Percentiles rank a stretch among this genome's conserved stretches.
Evolutionary conservation across 768 basidiomycete genomes (phyloP).

Genomic region (Leucocoprinus sp.): DNA sequence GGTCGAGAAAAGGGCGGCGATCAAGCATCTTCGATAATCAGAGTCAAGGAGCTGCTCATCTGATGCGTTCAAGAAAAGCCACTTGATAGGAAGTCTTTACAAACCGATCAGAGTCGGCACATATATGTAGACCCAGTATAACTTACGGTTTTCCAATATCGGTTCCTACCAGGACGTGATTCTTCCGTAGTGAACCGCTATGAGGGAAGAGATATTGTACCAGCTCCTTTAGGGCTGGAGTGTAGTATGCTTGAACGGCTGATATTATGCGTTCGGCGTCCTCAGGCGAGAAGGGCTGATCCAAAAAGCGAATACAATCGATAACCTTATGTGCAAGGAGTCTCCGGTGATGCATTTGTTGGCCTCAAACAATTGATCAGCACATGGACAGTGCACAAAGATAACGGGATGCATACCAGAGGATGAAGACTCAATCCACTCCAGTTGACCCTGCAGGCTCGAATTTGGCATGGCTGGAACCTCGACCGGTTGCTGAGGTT

Average conservation of each 20-base stretch:
- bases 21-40: constrained; percentile 2
- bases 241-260: not conserved
- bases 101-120: not conserved
- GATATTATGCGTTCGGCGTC: not conserved
- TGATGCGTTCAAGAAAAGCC: constrained; percentile 6
- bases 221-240: not conserved
- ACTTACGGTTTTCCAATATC: not conserved
- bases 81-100: constrained; percentile 1
- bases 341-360: not conserved
- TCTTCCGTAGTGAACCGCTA: constrained; percentile 4
- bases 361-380: not conserved
- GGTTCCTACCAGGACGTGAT: constrained; percentile 1
- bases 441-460: not conserved
- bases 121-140: not conserved
- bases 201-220: constrained; percentile 6
- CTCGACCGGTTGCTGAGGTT: not conserved
- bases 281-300: not conserved
- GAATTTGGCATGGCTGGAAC: not conserved
- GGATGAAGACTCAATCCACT: not conserved
- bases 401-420: not conserved
- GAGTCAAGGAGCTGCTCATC: constrained; percentile 3
- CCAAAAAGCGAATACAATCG: not conserved
- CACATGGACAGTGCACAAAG: not conserved
- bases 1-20: not conserved
- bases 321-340: not conserved